Conservation (phyloP, 345 rosid genomes). For the Theobroma cacao region DNA sequence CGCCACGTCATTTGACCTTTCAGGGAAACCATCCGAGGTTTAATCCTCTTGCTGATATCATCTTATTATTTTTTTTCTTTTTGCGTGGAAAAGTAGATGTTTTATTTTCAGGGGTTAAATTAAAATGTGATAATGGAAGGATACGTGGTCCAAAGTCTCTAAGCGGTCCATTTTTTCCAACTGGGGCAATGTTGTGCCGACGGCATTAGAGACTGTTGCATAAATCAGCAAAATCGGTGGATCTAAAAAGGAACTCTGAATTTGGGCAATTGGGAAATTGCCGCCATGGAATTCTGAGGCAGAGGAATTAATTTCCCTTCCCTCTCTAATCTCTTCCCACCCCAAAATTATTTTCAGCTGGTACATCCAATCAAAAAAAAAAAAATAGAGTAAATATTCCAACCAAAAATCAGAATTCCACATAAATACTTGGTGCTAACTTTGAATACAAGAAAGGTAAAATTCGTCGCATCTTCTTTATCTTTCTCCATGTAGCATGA, state of each 20-base stretch:
- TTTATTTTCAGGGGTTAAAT: background rate
- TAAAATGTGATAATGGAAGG: background rate
- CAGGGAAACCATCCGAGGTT: background rate
- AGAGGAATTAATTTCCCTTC: background rate
- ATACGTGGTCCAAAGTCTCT: background rate
- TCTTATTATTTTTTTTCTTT: background rate
- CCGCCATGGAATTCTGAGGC: background rate
- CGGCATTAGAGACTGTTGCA: background rate
- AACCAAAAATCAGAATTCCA: background rate
- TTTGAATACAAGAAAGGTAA: background rate
- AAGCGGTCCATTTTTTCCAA: background rate
- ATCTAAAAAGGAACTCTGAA: background rate
- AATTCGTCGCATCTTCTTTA: background rate
- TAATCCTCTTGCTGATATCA: background rate
- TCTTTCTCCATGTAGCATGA: background rate
- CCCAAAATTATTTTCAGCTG: background rate
- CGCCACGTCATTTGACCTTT: conserved; percentile 3
- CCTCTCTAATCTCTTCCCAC: background rate
- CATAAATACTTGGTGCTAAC: background rate
- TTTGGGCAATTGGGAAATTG: no score
- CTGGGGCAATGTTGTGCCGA: background rate
- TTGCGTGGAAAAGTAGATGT: background rate
- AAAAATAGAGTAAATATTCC: no score
- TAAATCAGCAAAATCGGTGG: background rate
- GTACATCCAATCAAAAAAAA: background rate